Evolutionary conservation across 2,329 filamentous ascomycete genomes (phyloP).

Genomic region (Sordariomycetes sp.): DNA sequence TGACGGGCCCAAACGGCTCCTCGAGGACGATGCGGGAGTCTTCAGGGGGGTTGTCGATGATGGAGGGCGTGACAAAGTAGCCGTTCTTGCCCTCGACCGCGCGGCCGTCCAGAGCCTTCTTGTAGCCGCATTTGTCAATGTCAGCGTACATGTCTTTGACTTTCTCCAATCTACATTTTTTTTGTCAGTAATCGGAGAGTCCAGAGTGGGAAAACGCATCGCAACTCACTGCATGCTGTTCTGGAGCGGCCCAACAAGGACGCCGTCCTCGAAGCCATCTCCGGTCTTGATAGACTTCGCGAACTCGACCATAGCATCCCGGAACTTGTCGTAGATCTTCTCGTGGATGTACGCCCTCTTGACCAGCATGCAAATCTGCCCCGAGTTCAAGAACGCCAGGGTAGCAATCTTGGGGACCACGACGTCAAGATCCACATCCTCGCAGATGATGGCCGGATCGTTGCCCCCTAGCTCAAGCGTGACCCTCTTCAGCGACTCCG

Average conservation of each 20-base stretch:
- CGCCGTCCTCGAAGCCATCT: constrained; percentile 28
- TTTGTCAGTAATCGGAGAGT: not conserved
- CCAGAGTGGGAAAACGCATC: not conserved
- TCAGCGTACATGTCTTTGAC: constrained; percentile 29
- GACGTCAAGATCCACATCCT: constrained; percentile 49
- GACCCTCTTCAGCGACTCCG: constrained; percentile 47
- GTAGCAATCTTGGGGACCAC: constrained; percentile 27
- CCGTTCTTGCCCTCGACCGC: constrained; percentile 22
- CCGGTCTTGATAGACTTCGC: constrained; percentile 33
- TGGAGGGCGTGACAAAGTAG: constrained; percentile 47
- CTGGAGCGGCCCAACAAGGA: constrained; percentile 41
- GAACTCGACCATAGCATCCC: constrained; percentile 32
- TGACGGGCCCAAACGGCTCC: constrained; percentile 47
- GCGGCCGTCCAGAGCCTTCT: constrained; percentile 20
- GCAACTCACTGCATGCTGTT: constrained; percentile 49
- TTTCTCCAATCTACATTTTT: constrained; percentile 20
- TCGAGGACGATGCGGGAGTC: constrained; percentile 43
- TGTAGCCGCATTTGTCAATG: constrained; percentile 29
- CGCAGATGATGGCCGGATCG: constrained; percentile 47
- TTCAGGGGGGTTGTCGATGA: constrained; percentile 50
- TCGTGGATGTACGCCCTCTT: constrained; percentile 51
- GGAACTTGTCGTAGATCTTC: constrained; percentile 18
- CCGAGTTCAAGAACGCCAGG: constrained; percentile 48
- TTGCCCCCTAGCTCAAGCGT: constrained; percentile 54
- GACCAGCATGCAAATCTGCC: constrained; percentile 26